Evolutionary conservation across 768 basidiomycete species (phyloP), one percentile per base, ranked within the genome.

Genomic region (Suillus alpinus): DNA sequence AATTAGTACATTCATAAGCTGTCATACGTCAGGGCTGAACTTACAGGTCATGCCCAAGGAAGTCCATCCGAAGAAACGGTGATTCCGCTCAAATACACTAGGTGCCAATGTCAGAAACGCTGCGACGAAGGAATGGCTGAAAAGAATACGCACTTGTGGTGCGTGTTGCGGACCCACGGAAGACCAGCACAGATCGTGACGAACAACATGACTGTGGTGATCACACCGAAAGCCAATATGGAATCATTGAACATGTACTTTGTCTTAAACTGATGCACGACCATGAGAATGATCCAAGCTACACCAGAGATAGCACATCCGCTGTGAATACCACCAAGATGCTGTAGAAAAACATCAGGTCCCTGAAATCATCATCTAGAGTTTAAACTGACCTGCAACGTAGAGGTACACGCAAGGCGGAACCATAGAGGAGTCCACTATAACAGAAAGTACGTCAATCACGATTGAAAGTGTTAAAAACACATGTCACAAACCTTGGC

Each of bases 311-410:
- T 67, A 0, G 88, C 88, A 66, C 89, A 92, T 23, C 88, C 89
- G 53, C 84, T 86, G 67, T 92, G 90, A 65, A 91, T 89, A 18
- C 90, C 90, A 14, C 90, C 91, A 34, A 92, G 82, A 73, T 92
- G 91, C 82, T 86, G 70, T 36, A 58, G 55, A 37, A 56, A 56
- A 58, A 36, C n/a, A 34, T 69, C 39, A 66, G 41, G 23, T 37
- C 43, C 40, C 52, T 41, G 61, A 31, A 49, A 55, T 55, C 39
- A 31, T 9, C 7, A 36, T 20, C 3, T 18, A 29, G 26, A 56
- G 20, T 29, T 37, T 10, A 10, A 6, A 59, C 70, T 40, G 64
- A 84, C 86, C 79, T 88, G 87, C 43, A 90, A 80, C 10, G 86
- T 83, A 31, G 88, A 89, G 0, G 89, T 91, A 75, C 87, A 89